These are phyloP conservation scores for Populus pruinosa DNA, from an alignment of 345 rosid genomes.

Conservation along the genomic window DNA sequence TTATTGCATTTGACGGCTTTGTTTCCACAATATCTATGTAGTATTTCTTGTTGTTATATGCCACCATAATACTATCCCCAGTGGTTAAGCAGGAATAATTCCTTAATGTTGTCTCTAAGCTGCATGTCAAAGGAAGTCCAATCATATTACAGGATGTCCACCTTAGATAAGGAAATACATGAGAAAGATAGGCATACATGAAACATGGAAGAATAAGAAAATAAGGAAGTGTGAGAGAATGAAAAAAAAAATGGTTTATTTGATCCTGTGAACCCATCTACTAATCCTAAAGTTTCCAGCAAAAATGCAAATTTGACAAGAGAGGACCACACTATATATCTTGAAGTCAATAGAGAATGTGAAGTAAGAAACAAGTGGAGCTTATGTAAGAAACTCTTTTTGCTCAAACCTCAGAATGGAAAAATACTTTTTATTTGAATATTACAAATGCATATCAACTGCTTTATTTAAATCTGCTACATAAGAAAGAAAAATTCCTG, in stretches of 20 bases:
- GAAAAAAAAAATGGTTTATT: not conserved
- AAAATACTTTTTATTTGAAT: not conserved
- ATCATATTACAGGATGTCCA: not conserved
- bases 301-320: not conserved
- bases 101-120: constrained; percentile 94
- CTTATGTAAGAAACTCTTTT: not conserved
- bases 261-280: not conserved
- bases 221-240: not conserved
- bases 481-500: not conserved
- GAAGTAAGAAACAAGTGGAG: not conserved
- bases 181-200: not conserved
- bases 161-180: not conserved
- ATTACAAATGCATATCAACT: not conserved
- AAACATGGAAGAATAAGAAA: not conserved
- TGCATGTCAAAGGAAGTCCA: constrained; percentile 30
- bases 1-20: constrained; percentile 91
- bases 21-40: constrained; percentile 93
- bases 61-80: constrained; percentile 99
- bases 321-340: not conserved
- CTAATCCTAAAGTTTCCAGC: not conserved
- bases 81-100: constrained; percentile 94
- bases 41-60: constrained; percentile 93
- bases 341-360: not conserved
- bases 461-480: not conserved
- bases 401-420: not conserved